Base-by-base conservation (phyloP, 352 stramenopile genomes). In the Globisporangium perplexum region DNA sequence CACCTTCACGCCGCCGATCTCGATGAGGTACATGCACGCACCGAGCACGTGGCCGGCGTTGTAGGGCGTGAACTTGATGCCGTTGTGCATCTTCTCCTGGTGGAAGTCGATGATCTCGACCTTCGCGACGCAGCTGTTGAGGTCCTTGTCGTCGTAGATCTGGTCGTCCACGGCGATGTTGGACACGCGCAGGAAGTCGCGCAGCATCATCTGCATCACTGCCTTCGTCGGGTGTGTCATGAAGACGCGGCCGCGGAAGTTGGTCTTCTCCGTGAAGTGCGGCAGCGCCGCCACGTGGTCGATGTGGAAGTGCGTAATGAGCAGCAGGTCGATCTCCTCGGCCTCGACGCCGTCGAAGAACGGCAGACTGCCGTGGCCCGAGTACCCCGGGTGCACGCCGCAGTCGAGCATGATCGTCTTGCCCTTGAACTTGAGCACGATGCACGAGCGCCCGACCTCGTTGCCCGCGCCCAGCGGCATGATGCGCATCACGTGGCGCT, bases 241-340 rank as follows among this genome's bases (percentile, higher is more conserved):
- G 74, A 99, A 99, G 49, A 99, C 97, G 43, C 79, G 77, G 26
- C 96, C 96, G 53, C 96, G 97, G 59, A 99, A 99, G 53, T 95
- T 91, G 18, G 97, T 99, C 67, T 98, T 96, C 70, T 99, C 97
- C 1, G 96, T 99, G 48, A 99, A 98, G 66, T 99, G 98, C 17
- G 98, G 98, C 42, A 99, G 62, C n/a, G 91, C 96, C 3, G 97
- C 98, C 10, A 97, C 97, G 72, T 99, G 98, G 73, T 99, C 98
- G 51, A 99, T 93, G 76, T 99, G 98, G 75, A 99, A 99, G 69
- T 99, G 98, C 48, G 96, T 98, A 48, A 99, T 97, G 28, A 99
- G 73, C 49, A 99, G 70, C 47, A 99, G 71, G 66, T 99, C 97
- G 53, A 97, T 95, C 70, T 96, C 84, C 36, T 96, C 86, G 39